Conservation (phyloP, 257 asterid species). For the Gentiana straminea region DNA sequence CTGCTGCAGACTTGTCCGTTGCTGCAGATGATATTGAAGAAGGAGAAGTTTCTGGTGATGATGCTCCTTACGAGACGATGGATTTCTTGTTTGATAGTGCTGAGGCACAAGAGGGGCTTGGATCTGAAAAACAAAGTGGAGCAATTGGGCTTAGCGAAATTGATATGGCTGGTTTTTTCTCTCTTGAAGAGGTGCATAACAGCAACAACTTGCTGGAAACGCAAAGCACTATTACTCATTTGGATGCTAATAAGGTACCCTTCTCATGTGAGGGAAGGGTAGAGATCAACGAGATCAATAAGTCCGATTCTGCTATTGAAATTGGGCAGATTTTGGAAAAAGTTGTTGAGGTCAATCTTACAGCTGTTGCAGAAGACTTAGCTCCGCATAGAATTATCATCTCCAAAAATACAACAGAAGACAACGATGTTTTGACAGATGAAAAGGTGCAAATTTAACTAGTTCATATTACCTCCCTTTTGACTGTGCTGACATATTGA, state of each 20-base stretch:
- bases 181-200: conserved; percentile 11
- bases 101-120: conserved; percentile 14
- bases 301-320: conserved; percentile 7
- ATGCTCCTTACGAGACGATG: conserved; percentile 19
- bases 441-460: conserved; percentile 28
- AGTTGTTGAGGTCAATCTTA: conserved; percentile 5
- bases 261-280: conserved; percentile 14
- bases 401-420: conserved; percentile 31
- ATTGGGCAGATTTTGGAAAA: conserved; percentile 9
- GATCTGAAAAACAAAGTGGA: conserved; percentile 20
- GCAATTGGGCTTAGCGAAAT: conserved; percentile 12
- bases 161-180: conserved; percentile 17
- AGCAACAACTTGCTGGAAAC: conserved; percentile 21
- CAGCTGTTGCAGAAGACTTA: conserved; percentile 14
- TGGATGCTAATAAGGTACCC: conserved; percentile 17
- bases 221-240: conserved; percentile 16
- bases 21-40: conserved; percentile 53
- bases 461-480: too few relatives aligned
- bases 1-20: conserved; percentile 16
- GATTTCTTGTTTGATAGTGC: conserved; percentile 34
- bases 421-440: conserved; percentile 16
- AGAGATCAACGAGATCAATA: conserved; percentile 16
- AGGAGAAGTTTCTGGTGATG: conserved; percentile 67
- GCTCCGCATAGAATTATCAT: conserved; percentile 22
- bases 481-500: too few relatives aligned